Base-by-base conservation (phyloP, 805 yeast species). In the Saccharomycopsis fermentans region DNA sequence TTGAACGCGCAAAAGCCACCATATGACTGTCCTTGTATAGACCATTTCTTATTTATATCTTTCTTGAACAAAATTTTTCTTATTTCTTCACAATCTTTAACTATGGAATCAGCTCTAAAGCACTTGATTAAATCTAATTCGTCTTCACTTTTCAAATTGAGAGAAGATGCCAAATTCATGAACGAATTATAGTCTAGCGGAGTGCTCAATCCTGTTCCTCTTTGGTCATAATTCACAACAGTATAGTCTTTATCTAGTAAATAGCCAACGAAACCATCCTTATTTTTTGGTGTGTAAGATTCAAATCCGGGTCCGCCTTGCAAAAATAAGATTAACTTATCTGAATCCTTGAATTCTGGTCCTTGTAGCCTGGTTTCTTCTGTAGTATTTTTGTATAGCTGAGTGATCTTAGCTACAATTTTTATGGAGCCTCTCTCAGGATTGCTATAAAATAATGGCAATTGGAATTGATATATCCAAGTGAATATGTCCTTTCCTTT, bases 171-270 rank as follows among this genome's bases (percentile, higher is more conserved):
- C 29, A 24, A 55, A 19, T 58, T 62, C 35, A 60, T 24, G 9
- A 70, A 29, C 0, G 70, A 65, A 2, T 62, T 65, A 1, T 69
- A 65, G 52, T 78, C 80, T 19, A 82, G 65, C 0, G 81, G 76
- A 3, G 77, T 69, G 53, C 82, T 77, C 27, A 77, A 66, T 0
- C 86, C 86, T 0, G 86, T 81, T n/a, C 86, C 86, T 64, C 86
- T 68, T 65, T 81, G 86, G 68, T 81, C 86, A 54, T 79, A 67
- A 47, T 72, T 75, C 14, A 81, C 66, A 6, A 78, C 68, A 65
- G 74, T 74, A 63, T 71, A 76, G 2, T 78, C 81, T 40, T 69
- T 67, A 14, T 73, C 75, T 9, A 77, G 40, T 53, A 77, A 66
- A 34, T 67, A 70, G 52, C 76, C 73, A n/a, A 74, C 69, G 54